phyloP scores from a whole-genome alignment of 2,329 filamentous ascomycete species.

The Trichoderma koningiopsis region DNA sequence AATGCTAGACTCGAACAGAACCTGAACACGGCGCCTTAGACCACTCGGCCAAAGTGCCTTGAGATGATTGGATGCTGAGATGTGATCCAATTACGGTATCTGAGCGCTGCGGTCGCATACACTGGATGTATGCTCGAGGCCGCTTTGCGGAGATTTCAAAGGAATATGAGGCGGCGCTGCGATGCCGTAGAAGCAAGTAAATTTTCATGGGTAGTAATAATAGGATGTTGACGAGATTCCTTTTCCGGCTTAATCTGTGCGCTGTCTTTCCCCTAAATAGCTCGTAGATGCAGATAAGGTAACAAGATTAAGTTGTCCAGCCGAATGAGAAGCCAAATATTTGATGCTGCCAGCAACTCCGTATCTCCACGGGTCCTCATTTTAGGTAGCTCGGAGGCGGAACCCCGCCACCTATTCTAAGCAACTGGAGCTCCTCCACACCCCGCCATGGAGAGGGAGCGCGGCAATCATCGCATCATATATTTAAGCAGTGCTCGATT shows the following conservation, averaged over 20 bases:
- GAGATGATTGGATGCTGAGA: conserved; percentile 6
- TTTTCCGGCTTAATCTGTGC: background rate
- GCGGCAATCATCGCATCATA: conserved; percentile 15
- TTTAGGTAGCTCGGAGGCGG: conserved; percentile 24
- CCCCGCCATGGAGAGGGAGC: conserved; percentile 10
- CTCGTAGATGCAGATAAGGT: background rate
- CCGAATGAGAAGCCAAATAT: background rate
- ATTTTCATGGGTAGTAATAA: background rate
- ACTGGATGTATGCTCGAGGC: background rate
- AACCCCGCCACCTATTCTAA: conserved; percentile 27
- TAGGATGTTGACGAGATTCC: background rate
- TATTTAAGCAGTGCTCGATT: background rate
- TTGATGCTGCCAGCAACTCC: background rate
- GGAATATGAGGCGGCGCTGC: background rate
- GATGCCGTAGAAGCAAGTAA: background rate
- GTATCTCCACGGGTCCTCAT: background rate
- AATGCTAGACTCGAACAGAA: background rate
- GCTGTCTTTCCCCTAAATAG: background rate
- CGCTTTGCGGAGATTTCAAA: background rate
- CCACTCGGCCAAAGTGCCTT: conserved; percentile 36
- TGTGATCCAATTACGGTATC: background rate
- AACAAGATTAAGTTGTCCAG: background rate
- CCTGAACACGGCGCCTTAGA: conserved; percentile 33
- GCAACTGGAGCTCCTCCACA: conserved; percentile 11
- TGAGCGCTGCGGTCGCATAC: background rate